Conservation (phyloP, 805 yeast genomes). For the Zygoascus biomembranicola region DNA sequence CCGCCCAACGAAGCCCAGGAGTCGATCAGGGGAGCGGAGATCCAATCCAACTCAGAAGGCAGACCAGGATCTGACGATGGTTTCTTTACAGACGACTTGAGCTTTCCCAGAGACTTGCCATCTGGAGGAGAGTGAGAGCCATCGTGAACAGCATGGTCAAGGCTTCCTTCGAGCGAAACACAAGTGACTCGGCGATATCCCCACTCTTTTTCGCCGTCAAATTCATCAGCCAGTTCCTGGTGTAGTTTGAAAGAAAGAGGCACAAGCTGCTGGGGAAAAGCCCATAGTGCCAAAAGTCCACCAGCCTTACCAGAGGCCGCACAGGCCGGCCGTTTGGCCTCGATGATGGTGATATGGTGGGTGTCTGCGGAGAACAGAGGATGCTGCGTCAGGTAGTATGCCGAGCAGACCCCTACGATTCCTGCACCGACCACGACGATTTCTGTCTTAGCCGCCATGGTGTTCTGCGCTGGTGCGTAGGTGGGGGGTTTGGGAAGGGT, state of each 20-base stretch:
- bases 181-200: constrained; percentile 87
- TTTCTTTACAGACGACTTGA: constrained; percentile 2
- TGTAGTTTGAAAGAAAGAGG: constrained; percentile 82
- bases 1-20: constrained; percentile 80
- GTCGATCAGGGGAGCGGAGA: constrained; percentile 50
- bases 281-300: constrained; percentile 90
- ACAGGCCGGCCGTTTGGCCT: constrained; percentile 88
- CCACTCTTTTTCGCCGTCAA: constrained; percentile 83
- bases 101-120: constrained; percentile 1
- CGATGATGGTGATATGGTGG: constrained; percentile 77
- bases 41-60: constrained; percentile 69
- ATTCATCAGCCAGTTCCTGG: constrained; percentile 68
- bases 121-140: background rate
- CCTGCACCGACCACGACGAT: constrained; percentile 80
- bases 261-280: constrained; percentile 91
- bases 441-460: constrained; percentile 20
- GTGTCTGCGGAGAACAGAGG: constrained; percentile 65
- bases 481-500: too few species aligned
- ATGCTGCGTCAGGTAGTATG: constrained; percentile 78
- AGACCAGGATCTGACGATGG: constrained; percentile 19
- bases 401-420: constrained; percentile 91
- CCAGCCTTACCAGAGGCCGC: constrained; percentile 99
- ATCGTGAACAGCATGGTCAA: constrained; percentile 22
- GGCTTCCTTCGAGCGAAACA: constrained; percentile 78
- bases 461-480: too few species aligned